Percentiles rank a stretch among this genome's conserved stretches.
These are phyloP conservation scores for Castanopsis chinensis DNA, from an alignment of 306 rosid genomes.

Conservation along the genomic window DNA sequence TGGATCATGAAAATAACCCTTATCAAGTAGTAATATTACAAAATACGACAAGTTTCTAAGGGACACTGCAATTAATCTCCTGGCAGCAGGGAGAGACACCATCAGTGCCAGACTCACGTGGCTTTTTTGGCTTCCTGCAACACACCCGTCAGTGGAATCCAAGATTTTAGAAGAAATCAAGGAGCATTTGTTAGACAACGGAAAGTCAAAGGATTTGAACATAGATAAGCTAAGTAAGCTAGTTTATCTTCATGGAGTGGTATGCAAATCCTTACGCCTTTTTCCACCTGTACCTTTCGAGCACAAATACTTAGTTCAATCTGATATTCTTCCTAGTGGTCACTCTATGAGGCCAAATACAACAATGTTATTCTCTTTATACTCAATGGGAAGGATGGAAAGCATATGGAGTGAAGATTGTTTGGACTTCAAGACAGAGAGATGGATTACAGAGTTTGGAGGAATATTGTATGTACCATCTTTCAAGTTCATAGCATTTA, in stretches of 20 bases:
- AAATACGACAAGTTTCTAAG: conserved; percentile 18
- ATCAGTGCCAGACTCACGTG: conserved; percentile 16
- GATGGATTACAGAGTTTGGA: conserved; percentile 31
- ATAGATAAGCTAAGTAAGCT: conserved; percentile 7
- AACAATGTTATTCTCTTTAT: conserved; percentile 1
- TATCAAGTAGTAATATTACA: no score
- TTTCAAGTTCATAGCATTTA: conserved; percentile 28
- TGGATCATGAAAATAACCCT: no score
- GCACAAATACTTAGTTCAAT: neutral
- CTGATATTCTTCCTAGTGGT: conserved; percentile 36
- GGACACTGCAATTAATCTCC: conserved; percentile 14
- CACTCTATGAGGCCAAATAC: conserved; percentile 11
- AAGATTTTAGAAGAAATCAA: conserved; percentile 31
- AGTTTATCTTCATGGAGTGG: conserved; percentile 25
- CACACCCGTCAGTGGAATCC: conserved; percentile 8
- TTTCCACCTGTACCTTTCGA: conserved; percentile 27
- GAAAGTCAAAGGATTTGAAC: neutral
- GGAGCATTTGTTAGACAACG: neutral
- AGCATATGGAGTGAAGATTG: conserved; percentile 32
- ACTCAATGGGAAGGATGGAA: conserved; percentile 39
- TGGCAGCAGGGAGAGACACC: conserved; percentile 24
- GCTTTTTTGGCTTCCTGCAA: conserved; percentile 27
- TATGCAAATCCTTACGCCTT: conserved; percentile 32
- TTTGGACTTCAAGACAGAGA: conserved; percentile 38
- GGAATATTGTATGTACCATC: conserved; percentile 19